Evolutionary conservation across 495 filamentous ascomycete genomes (phyloP).

Genomic region (Aspergillus cavernicola): DNA sequence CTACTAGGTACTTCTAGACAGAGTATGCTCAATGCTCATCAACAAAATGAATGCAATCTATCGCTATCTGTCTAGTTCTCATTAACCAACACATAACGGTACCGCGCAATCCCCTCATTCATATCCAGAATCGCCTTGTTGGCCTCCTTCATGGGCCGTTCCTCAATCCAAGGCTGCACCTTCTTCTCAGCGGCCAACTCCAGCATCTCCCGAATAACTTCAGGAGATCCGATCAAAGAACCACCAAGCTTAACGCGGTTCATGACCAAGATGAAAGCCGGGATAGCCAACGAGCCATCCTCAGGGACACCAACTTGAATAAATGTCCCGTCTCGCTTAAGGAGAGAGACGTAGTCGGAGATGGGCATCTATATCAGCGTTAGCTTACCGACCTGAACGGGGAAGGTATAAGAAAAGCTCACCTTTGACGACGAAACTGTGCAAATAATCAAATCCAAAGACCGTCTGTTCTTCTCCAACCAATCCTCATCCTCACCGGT

Average conservation of each 20-base stretch:
- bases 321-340: slow-evolving; percentile 65
- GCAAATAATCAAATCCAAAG: slow-evolving; percentile 77
- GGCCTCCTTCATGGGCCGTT: slow-evolving; percentile 68
- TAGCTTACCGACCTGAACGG: neutral
- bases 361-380: slow-evolving; percentile 59
- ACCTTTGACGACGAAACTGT: slow-evolving; percentile 67
- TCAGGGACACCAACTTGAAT: slow-evolving; percentile 76
- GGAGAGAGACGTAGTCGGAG: slow-evolving; percentile 60
- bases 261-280: slow-evolving; percentile 52
- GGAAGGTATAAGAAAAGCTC: neutral
- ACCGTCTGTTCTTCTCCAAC: slow-evolving; percentile 58
- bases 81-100: slow-evolving; percentile 72
- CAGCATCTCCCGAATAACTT: slow-evolving; percentile 78
- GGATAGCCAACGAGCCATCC: slow-evolving; percentile 58
- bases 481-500: slow-evolving; percentile 76
- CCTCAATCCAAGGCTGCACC: slow-evolving; percentile 68
- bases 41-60: too few species aligned
- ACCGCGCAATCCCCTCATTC: slow-evolving; percentile 65
- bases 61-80: slow-evolving; percentile 21
- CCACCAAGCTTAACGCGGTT: slow-evolving; percentile 68
- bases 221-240: slow-evolving; percentile 63
- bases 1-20: too few species aligned
- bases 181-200: slow-evolving; percentile 67
- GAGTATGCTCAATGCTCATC: too few species aligned
- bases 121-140: slow-evolving; percentile 70